phyloP scores from a whole-genome alignment of 202 grass and related monocot species.

The Setaria italica region DNA sequence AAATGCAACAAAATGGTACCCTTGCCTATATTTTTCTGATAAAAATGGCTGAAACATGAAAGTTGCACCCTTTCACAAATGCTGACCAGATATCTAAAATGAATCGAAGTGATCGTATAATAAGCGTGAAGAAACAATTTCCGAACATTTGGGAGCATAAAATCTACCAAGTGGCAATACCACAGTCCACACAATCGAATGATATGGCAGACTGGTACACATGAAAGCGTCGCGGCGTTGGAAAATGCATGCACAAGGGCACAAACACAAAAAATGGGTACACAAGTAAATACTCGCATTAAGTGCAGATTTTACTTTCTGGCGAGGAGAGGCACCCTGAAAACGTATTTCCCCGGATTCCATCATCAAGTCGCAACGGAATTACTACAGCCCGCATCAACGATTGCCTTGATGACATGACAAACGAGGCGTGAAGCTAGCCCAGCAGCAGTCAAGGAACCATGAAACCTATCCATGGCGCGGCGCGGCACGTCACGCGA shows the following conservation, averaged over 20 bases:
- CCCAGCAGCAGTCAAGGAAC: background rate
- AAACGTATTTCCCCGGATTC: background rate
- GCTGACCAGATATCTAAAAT: background rate
- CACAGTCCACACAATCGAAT: background rate
- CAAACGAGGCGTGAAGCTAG: background rate
- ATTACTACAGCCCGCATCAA: background rate
- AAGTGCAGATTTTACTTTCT: conserved; percentile 3
- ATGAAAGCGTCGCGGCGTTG: background rate
- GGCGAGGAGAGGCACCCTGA: background rate
- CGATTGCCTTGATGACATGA: background rate
- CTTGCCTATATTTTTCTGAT: background rate
- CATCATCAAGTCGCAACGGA: background rate
- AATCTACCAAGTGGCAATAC: background rate
- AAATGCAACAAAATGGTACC: background rate
- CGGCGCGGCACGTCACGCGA: background rate
- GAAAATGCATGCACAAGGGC: background rate
- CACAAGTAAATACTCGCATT: background rate
- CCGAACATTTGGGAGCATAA: background rate
- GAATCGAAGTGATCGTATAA: background rate
- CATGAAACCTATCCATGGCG: background rate
- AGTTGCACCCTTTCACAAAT: background rate
- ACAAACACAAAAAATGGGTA: background rate
- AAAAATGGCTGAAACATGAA: background rate
- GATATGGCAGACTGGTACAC: background rate
- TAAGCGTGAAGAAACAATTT: background rate